A percentile compares a stretch with the other conserved stretches of the same genome.
Evolutionary conservation across 768 basidiomycete species (phyloP).

Genomic region (Kwoniella bestiolae): DNA sequence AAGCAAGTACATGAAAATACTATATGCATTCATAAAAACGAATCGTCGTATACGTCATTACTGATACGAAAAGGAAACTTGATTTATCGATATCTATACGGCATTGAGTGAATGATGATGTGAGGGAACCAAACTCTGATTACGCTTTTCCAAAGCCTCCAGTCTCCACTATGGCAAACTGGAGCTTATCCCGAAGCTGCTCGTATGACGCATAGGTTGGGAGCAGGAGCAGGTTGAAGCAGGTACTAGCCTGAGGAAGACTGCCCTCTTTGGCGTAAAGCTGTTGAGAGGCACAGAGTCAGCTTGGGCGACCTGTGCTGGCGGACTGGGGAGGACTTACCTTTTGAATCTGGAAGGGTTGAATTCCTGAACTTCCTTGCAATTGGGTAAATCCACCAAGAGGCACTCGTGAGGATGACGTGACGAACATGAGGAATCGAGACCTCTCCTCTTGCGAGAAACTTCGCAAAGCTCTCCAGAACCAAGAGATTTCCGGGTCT

Average conservation of each 20-base stretch:
- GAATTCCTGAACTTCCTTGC: slow-evolving; percentile 73
- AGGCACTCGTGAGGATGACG: slow-evolving; percentile 86
- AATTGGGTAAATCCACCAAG: slow-evolving; percentile 91
- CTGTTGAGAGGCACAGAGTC: slow-evolving; percentile 30
- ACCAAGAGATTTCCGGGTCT: slow-evolving; percentile 97
- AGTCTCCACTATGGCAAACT: slow-evolving; percentile 93
- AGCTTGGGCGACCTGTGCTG: slow-evolving; percentile 1
- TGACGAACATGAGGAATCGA: slow-evolving; percentile 95
- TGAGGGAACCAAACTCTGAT: too few relatives aligned
- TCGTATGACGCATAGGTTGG: slow-evolving; percentile 96
- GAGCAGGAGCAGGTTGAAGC: slow-evolving; percentile 60
- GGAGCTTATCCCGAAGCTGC: slow-evolving; percentile 85
- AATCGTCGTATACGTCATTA: too few relatives aligned
- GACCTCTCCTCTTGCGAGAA: slow-evolving; percentile 96
- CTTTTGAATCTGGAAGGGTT: slow-evolving; percentile 92
- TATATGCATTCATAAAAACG: too few relatives aligned
- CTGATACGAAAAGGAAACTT: too few relatives aligned
- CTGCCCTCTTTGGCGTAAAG: slow-evolving; percentile 31
- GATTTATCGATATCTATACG: too few relatives aligned
- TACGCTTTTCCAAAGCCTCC: slow-evolving; percentile 89
- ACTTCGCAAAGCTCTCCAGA: slow-evolving; percentile 97
- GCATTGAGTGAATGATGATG: too few relatives aligned
- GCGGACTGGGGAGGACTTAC: slow-evolving; percentile 68
- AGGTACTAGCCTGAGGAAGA: slow-evolving; percentile 52
- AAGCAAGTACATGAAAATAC: too few relatives aligned